phyloP scores from a whole-genome alignment of 805 yeast genomes.

The Candida palmyrensis region DNA sequence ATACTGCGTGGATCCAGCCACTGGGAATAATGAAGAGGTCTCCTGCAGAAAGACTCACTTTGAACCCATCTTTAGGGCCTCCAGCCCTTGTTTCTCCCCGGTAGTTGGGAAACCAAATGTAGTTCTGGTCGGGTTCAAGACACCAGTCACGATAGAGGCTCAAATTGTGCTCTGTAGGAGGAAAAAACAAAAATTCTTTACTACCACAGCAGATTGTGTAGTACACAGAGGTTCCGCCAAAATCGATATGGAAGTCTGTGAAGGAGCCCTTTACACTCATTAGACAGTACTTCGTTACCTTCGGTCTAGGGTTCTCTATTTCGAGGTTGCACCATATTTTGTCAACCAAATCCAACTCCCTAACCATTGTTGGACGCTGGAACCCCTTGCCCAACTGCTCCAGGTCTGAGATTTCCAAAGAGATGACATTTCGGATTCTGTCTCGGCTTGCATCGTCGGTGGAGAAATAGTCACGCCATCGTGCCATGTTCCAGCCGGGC shows the following conservation, averaged over 20 bases:
- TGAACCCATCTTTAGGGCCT: slow-evolving; percentile 41
- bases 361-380: slow-evolving; percentile 61
- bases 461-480: slow-evolving; percentile 71
- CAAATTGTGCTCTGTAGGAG: slow-evolving; percentile 67
- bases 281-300: slow-evolving; percentile 70
- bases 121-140: slow-evolving; percentile 53
- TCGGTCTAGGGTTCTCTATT: slow-evolving; percentile 38
- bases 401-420: slow-evolving; percentile 65
- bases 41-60: slow-evolving; percentile 52
- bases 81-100: slow-evolving; percentile 13
- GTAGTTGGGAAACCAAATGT: slow-evolving; percentile 59
- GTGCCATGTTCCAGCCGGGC: slow-evolving; percentile 63
- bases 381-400: slow-evolving; percentile 46
- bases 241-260: slow-evolving; percentile 89
- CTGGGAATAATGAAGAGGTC: slow-evolving; percentile 82
- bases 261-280: slow-evolving; percentile 80
- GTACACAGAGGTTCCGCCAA: slow-evolving; percentile 89
- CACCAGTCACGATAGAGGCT: slow-evolving; percentile 70
- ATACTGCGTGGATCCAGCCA: slow-evolving; percentile 91
- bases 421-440: slow-evolving; percentile 72
- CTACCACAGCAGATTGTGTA: slow-evolving; percentile 75
- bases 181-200: slow-evolving; percentile 71
- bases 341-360: slow-evolving; percentile 62
- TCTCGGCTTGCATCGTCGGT: slow-evolving; percentile 44
- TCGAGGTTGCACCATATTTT: slow-evolving; percentile 46